Evolutionary conservation across 2,329 filamentous ascomycete species (phyloP).

Genomic region (Coniochaeta prunicola): DNA sequence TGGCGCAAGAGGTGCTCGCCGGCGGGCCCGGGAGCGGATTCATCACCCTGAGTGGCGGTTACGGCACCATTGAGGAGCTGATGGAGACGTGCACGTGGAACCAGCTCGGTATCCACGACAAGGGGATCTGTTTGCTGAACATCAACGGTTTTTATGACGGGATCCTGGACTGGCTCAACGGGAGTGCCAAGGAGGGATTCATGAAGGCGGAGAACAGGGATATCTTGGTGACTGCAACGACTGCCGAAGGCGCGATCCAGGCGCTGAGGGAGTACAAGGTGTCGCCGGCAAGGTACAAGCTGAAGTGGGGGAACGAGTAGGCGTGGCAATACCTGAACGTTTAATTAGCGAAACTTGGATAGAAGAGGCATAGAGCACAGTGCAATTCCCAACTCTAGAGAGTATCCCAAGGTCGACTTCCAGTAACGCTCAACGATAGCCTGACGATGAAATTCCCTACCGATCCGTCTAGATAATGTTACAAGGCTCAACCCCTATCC

Average conservation of each 20-base stretch:
- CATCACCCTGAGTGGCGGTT: constrained; percentile 81
- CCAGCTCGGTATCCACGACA: constrained; percentile 84
- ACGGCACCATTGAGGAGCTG: constrained; percentile 92
- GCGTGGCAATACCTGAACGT: neutral
- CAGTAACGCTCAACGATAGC: neutral
- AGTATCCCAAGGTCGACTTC: neutral
- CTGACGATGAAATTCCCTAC: neutral
- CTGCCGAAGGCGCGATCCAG: constrained; percentile 63
- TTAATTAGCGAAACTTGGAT: neutral
- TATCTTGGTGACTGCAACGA: constrained; percentile 73
- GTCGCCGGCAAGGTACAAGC: constrained; percentile 66
- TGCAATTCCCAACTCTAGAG: neutral
- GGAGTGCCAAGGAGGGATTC: constrained; percentile 70
- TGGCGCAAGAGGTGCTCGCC: constrained; percentile 80
- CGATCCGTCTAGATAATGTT: neutral
- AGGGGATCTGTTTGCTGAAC: constrained; percentile 76
- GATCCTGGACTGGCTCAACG: constrained; percentile 72
- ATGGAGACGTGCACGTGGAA: constrained; percentile 93
- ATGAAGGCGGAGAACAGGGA: constrained; percentile 61
- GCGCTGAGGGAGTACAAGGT: constrained; percentile 68
- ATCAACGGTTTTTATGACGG: constrained; percentile 90
- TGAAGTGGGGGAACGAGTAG: constrained; percentile 71
- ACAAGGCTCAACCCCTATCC: neutral
- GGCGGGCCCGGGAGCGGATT: constrained; percentile 83
- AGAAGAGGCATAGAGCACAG: neutral